Conservation (phyloP, 1,284 basidiomycete genomes). For the Rhizoctonia solani region DNA sequence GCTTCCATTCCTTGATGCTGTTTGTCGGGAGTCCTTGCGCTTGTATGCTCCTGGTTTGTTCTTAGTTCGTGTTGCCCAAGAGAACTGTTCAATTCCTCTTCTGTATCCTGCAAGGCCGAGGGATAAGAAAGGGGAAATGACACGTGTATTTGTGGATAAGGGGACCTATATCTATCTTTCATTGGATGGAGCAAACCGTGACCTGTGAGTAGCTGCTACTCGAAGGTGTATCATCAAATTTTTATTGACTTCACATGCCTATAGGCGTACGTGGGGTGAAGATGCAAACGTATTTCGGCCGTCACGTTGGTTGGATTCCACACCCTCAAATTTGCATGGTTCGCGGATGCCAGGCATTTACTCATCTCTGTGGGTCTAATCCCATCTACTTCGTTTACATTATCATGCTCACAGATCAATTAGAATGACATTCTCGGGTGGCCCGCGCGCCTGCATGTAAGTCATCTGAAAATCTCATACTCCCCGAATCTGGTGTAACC, state of each 20-base stretch:
- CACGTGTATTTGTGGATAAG: background rate
- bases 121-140: background rate
- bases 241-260: background rate
- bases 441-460: background rate
- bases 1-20: conserved; percentile 1
- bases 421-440: background rate
- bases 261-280: conserved; percentile 12
- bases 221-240: background rate
- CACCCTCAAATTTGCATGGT: background rate
- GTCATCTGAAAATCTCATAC: background rate
- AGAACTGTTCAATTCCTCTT: conserved; percentile 4
- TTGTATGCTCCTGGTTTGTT: conserved; percentile 1
- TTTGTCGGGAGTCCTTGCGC: conserved; percentile 17
- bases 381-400: background rate
- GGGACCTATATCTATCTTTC: conserved; percentile 13
- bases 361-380: background rate
- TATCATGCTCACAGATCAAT: background rate
- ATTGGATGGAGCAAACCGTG: conserved; percentile 2
- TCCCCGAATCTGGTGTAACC: background rate
- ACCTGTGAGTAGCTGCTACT: background rate
- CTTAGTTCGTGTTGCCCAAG: background rate
- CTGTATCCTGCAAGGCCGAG: background rate
- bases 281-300: conserved; percentile 11
- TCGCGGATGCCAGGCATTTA: background rate
- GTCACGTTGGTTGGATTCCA: background rate